phyloP scores from a whole-genome alignment of 2,329 filamentous ascomycete species.

The Fusarium pseudocircinatum region DNA sequence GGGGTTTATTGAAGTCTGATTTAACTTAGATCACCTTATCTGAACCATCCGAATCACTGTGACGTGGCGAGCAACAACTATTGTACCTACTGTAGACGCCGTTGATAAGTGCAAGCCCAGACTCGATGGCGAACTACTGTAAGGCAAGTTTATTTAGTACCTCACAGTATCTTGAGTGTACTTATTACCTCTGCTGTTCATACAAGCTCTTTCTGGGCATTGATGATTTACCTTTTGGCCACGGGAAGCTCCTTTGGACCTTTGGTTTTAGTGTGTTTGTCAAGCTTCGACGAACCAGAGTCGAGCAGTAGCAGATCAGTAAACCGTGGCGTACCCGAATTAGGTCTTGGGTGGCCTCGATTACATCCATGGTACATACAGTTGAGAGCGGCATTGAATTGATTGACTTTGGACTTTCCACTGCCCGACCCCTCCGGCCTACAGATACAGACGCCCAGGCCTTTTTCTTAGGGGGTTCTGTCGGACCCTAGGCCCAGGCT shows the following conservation, averaged over 20 bases:
- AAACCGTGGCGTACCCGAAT: conserved; percentile 27
- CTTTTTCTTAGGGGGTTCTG: background rate
- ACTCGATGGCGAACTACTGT: background rate
- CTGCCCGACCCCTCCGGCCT: conserved; percentile 2
- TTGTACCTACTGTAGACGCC: background rate
- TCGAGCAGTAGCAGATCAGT: conserved; percentile 34
- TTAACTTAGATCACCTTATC: conserved; percentile 15
- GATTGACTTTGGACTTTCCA: conserved; percentile 12
- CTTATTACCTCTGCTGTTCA: background rate
- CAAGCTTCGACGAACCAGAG: conserved; percentile 27
- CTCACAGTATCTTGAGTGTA: conserved; percentile 13
- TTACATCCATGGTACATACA: conserved; percentile 26
- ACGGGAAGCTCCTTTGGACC: conserved; percentile 35
- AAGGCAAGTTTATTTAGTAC: background rate
- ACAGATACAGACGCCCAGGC: conserved; percentile 19
- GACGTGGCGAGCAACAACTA: conserved; percentile 31
- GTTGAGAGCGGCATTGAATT: conserved; percentile 34
- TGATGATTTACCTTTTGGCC: conserved; percentile 15
- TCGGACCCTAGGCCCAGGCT: conserved; percentile 12
- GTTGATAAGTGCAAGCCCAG: conserved; percentile 17
- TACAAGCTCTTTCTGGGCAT: background rate
- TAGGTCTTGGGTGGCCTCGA: conserved; percentile 40
- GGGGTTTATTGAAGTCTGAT: conserved; percentile 20
- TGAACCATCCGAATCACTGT: conserved; percentile 21
- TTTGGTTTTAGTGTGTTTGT: conserved; percentile 20